Conservation (phyloP, 1,284 basidiomycete species). For the Moniliophthora roreri region DNA sequence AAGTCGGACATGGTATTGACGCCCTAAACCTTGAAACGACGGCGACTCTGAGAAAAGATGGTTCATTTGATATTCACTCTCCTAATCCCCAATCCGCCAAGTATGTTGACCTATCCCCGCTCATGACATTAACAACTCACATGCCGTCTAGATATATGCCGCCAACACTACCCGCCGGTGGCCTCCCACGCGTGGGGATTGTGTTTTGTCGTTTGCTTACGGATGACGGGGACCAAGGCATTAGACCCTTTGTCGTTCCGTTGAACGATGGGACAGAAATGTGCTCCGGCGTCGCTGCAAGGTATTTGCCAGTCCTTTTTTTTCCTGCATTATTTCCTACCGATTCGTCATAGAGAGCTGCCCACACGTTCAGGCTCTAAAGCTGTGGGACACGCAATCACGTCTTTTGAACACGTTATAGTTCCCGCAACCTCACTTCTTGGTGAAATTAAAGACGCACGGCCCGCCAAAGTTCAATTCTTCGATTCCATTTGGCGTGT, state of each 20-base stretch:
- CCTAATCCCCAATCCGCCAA: constrained; percentile 35
- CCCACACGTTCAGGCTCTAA: constrained; percentile 32
- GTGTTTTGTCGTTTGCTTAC: constrained; percentile 28
- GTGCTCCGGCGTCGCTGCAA: constrained; percentile 24
- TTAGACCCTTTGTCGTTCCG: constrained; percentile 28
- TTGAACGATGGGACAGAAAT: constrained; percentile 28
- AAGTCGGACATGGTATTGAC: constrained; percentile 44
- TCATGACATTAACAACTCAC: not conserved
- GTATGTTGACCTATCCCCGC: constrained; percentile 24
- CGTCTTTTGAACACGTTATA: constrained; percentile 36
- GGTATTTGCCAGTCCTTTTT: constrained; percentile 20
- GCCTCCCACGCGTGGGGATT: constrained; percentile 25
- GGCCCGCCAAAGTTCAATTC: constrained; percentile 25
- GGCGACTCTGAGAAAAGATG: constrained; percentile 32
- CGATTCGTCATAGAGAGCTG: constrained; percentile 27
- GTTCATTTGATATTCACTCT: constrained; percentile 36
- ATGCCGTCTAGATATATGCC: constrained; percentile 44
- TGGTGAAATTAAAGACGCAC: constrained; percentile 27
- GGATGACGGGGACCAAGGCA: constrained; percentile 21
- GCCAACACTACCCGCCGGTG: constrained; percentile 35
- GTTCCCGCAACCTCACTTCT: constrained; percentile 36
- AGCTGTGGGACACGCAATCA: constrained; percentile 39
- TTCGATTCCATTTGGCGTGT: constrained; percentile 35
- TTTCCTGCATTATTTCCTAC: not conserved
- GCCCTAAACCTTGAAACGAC: constrained; percentile 39